These are phyloP conservation scores for Brasenia schreberi DNA, from an alignment of 164 flowering plant species.

Conservation along the genomic window DNA sequence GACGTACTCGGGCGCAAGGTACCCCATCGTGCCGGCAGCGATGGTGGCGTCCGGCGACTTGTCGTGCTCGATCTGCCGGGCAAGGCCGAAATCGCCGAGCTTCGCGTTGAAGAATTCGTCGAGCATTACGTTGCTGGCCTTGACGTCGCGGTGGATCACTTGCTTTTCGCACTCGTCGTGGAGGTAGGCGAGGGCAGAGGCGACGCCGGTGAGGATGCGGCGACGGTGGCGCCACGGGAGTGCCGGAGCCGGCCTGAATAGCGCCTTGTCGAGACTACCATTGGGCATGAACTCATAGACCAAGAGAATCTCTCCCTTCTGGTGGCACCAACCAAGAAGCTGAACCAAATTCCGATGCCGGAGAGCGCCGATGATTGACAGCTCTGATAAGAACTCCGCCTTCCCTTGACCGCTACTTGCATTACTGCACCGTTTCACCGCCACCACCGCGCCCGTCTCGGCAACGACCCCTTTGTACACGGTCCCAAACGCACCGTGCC, in stretches of 20 bases:
- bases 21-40: constrained; percentile 97
- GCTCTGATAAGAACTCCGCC: constrained; percentile 68
- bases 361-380: constrained; percentile 85
- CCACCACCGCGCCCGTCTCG: constrained; percentile 55
- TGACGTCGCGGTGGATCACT: constrained; percentile 82
- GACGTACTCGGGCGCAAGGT: constrained; percentile 83
- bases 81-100: constrained; percentile 86
- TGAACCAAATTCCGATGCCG: constrained; percentile 80
- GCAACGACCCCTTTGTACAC: constrained; percentile 71
- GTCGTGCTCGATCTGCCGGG: constrained; percentile 64
- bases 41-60: constrained; percentile 77
- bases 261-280: constrained; percentile 82
- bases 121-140: constrained; percentile 81
- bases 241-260: constrained; percentile 28
- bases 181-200: constrained; percentile 77
- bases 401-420: constrained; percentile 59
- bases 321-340: constrained; percentile 94
- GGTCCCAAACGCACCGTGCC: constrained; percentile 85
- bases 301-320: constrained; percentile 79
- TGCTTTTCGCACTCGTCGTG: constrained; percentile 89
- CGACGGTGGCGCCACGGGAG: constrained; percentile 53
- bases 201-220: constrained; percentile 63
- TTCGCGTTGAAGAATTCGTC: constrained; percentile 74
- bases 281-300: constrained; percentile 88
- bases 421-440: constrained; percentile 69